Percentiles rank a stretch among this genome's conserved stretches.
These are phyloP conservation scores for Berkeleyomyces rouxiae DNA, from an alignment of 2,329 filamentous ascomycete species.

Conservation along the genomic window DNA sequence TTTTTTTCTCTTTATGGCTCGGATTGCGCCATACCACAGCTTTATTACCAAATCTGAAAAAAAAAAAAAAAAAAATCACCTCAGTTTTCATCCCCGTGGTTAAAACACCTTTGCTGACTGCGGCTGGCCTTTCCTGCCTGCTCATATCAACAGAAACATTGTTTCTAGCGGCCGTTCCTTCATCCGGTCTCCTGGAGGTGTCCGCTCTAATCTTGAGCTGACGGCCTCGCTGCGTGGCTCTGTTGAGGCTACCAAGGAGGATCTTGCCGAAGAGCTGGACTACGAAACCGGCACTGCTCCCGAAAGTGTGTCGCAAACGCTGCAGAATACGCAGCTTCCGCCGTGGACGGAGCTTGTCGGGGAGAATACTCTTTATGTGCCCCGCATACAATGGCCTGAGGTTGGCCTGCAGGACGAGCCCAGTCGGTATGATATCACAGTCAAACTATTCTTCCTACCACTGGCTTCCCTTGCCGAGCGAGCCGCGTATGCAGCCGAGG, in stretches of 20 bases:
- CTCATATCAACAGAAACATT: conserved; percentile 40
- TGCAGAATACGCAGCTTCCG: conserved; percentile 19
- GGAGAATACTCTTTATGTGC: conserved; percentile 51
- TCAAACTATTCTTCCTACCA: conserved; percentile 87
- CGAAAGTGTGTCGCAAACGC: conserved; percentile 17
- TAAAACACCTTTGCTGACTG: conserved; percentile 13
- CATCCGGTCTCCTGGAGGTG: conserved; percentile 58
- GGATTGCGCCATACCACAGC: not conserved
- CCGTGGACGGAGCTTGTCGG: conserved; percentile 52
- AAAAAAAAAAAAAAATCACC: too few species aligned
- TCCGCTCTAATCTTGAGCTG: conserved; percentile 85
- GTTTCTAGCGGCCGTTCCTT: conserved; percentile 72
- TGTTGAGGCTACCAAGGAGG: conserved; percentile 57
- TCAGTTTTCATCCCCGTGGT: not conserved
- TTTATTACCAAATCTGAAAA: not conserved
- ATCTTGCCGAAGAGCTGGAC: conserved; percentile 23
- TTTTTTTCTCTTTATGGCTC: not conserved
- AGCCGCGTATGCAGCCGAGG: conserved; percentile 55
- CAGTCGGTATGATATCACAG: conserved; percentile 78
- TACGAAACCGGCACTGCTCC: not conserved
- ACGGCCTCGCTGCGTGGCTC: conserved; percentile 75
- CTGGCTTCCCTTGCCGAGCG: conserved; percentile 48
- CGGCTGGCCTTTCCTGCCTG: not conserved
- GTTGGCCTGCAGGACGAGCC: conserved; percentile 65
- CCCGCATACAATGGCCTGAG: conserved; percentile 55